Conservation (phyloP, 1,139 yeast genomes). For the Lodderomyces pseudojiufengensis region DNA sequence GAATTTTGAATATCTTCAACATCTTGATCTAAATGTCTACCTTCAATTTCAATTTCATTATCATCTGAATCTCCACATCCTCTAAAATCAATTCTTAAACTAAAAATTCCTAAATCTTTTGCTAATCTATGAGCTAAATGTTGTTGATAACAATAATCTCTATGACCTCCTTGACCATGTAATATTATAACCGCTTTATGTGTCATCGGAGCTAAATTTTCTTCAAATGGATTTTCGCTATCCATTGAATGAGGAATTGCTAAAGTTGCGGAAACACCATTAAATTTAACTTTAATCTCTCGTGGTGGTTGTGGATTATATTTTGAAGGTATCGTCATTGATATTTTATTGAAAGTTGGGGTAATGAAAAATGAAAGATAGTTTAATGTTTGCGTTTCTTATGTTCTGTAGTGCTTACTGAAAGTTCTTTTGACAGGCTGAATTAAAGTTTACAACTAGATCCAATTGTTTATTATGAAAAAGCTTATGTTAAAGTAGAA, state of each 20-base stretch:
- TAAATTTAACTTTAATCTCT: slow-evolving; percentile 37
- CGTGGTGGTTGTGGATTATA: slow-evolving; percentile 19
- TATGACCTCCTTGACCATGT: slow-evolving; percentile 87
- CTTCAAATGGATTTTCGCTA: slow-evolving; percentile 20
- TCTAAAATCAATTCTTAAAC: slow-evolving; percentile 78
- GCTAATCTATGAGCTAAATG: slow-evolving; percentile 61
- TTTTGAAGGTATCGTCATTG: slow-evolving; percentile 1
- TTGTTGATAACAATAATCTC: slow-evolving; percentile 73
- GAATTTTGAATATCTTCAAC: slow-evolving; percentile 60
- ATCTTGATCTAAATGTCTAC: slow-evolving; percentile 63
- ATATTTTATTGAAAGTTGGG: slow-evolving; percentile 2
- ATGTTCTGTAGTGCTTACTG: too few relatives aligned
- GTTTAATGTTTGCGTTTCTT: too few relatives aligned
- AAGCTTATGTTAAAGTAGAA: too few relatives aligned
- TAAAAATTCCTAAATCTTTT: slow-evolving; percentile 53
- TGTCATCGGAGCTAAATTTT: slow-evolving; percentile 35
- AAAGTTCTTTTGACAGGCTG: too few relatives aligned
- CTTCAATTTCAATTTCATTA: slow-evolving; percentile 36
- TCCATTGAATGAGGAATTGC: slow-evolving; percentile 37
- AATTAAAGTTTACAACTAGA: too few relatives aligned
- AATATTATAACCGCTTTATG: slow-evolving; percentile 38
- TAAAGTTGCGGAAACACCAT: slow-evolving; percentile 37
- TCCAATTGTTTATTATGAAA: too few relatives aligned
- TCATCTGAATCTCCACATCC: slow-evolving; percentile 79
- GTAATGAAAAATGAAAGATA: too few relatives aligned